These are phyloP conservation scores for Fusarium dlaminii DNA, from an alignment of 2,329 filamentous ascomycete species.

Conservation along the genomic window DNA sequence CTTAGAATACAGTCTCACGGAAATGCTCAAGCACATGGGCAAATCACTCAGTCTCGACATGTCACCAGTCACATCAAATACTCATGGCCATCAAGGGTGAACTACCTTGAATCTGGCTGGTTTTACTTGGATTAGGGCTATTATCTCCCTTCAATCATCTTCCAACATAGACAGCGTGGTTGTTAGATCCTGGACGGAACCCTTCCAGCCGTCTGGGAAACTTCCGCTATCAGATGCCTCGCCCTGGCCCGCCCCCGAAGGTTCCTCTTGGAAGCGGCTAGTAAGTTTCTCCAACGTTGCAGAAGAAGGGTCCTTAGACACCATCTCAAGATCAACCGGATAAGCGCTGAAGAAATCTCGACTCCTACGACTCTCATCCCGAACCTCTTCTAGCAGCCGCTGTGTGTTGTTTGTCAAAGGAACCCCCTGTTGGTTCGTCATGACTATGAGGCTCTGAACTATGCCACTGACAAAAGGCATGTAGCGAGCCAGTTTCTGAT, in stretches of 20 bases:
- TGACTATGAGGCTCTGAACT: neutral
- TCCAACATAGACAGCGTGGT: accelerated
- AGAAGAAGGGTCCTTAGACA: accelerated
- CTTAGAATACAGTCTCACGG: neutral
- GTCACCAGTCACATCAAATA: neutral
- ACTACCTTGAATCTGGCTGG: neutral
- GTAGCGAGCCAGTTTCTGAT: accelerated
- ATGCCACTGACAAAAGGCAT: neutral
- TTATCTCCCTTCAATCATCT: accelerated
- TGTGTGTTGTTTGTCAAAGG: neutral
- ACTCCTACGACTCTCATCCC: neutral
- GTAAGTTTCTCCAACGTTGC: neutral
- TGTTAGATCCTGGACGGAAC: neutral
- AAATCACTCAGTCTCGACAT: neutral
- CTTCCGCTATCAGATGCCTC: neutral
- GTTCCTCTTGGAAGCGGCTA: neutral
- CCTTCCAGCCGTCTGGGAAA: neutral
- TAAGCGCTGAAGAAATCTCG: neutral
- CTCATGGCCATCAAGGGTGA: neutral
- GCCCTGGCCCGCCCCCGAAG: accelerated
- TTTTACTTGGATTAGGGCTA: accelerated
- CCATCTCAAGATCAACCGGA: neutral
- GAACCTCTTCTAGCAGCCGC: neutral
- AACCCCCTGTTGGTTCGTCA: neutral
- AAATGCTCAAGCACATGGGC: neutral